Conservation (phyloP, 371 early-diverging fungal genomes). For the Actinomucor elegans region DNA sequence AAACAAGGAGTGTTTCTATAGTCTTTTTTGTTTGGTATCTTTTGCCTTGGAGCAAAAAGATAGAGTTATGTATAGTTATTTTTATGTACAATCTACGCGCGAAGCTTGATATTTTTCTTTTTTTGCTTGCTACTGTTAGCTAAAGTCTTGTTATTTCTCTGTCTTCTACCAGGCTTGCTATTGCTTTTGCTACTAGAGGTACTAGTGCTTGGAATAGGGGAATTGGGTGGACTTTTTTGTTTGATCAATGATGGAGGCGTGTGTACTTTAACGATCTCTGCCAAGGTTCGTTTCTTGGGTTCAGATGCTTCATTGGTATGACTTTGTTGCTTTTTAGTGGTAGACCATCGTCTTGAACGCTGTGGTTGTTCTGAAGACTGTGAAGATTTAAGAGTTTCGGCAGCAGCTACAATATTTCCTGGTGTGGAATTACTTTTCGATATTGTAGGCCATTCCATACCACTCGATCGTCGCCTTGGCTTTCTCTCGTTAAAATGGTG, state of each 20-base stretch:
- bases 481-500: conserved; percentile 2
- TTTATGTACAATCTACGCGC: neutral
- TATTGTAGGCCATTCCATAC: conserved; percentile 23
- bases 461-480: conserved; percentile 7
- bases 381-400: neutral
- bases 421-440: neutral
- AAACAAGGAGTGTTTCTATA: no score
- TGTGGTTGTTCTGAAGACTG: conserved; percentile 4
- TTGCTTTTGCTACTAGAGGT: conserved; percentile 5
- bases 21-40: no score
- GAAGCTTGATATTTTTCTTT: conserved; percentile 4
- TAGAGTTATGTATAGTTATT: neutral
- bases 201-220: neutral
- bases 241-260: neutral
- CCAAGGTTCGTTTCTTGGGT: conserved; percentile 19
- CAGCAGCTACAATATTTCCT: neutral
- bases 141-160: no score
- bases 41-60: no score
- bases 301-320: neutral
- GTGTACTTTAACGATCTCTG: conserved; percentile 24
- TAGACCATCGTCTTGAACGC: conserved; percentile 23
- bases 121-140: neutral
- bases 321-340: conserved; percentile 5
- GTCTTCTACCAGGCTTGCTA: conserved; percentile 15
- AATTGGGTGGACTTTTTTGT: neutral